Percentiles rank a stretch among this genome's conserved stretches.
phyloP scores from a whole-genome alignment of 2,329 filamentous ascomycete genomes.

The Nemania sp. region DNA sequence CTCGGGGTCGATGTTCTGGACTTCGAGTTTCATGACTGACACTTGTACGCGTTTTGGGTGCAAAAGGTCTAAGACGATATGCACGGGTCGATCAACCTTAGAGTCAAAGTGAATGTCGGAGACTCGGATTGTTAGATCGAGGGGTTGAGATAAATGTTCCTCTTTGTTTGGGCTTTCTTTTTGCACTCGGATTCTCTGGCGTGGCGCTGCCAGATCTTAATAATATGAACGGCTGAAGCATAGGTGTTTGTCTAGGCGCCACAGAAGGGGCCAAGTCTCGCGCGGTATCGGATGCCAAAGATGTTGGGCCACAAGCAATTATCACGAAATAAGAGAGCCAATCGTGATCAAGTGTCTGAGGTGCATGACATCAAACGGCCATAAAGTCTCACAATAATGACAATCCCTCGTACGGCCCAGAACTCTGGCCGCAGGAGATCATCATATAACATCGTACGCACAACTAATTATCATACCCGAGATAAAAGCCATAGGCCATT shows the following conservation, averaged over 20 bases:
- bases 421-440: not conserved
- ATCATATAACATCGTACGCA: not conserved
- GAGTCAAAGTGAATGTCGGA: not conserved
- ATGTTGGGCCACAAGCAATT: slow-evolving; percentile 10
- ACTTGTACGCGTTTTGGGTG: not conserved
- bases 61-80: not conserved
- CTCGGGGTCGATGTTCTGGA: slow-evolving; percentile 26
- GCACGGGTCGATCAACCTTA: not conserved
- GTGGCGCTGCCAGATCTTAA: slow-evolving; percentile 2
- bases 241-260: not conserved
- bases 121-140: not conserved
- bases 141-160: not conserved
- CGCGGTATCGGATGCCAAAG: not conserved
- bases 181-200: not conserved
- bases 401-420: slow-evolving; percentile 8
- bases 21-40: slow-evolving; percentile 14
- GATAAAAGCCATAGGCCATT: not conserved
- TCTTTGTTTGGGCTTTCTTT: not conserved
- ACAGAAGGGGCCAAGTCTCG: slow-evolving; percentile 5
- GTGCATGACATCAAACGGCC: slow-evolving; percentile 7
- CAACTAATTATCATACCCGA: not conserved
- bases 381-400: slow-evolving; percentile 11
- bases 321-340: slow-evolving; percentile 13
- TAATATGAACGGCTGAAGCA: slow-evolving; percentile 4
- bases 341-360: slow-evolving; percentile 1